Evolutionary conservation across 2,329 filamentous ascomycete species (phyloP), one percentile per base, ranked within the genome.

Genomic region (Stagonosporopsis vannaccii): DNA sequence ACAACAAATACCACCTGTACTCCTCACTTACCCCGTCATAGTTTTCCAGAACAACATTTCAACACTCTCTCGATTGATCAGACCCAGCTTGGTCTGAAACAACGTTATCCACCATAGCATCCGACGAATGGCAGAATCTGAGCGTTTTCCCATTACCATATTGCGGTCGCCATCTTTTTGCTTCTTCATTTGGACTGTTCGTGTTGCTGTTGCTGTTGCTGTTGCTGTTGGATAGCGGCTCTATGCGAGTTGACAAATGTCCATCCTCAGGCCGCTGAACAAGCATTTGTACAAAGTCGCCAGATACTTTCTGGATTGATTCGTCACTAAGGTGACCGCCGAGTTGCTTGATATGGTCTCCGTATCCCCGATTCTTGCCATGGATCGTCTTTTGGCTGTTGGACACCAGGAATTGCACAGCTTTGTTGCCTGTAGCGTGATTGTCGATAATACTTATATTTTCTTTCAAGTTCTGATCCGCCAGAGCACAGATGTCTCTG

Each of bases 361-460:
- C 50, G 37, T 54, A 33, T 35, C 50, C 54, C 36, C 54, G 45
- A 25, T 60, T 60, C 22, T 58, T 53, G 23, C 58, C 50, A 39
- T 60, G 43, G 17, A 57, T 58, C 28, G 54, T 60, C 49, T 58
- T 57, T 15, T 51, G 44, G 17, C 50, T 46, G 37, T 33, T 58
- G 17, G 50, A 58, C 17, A 52, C 57, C 32, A 59, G 30, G 23
- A 55, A 56, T 39, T 59, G 51, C 23, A 59, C 46, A 17, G 57
- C 32, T 19, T 59, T 37, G n/a, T 59, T 20, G 23, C 57, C 57
- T 30, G 39, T 47, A 48, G 57, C 51, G 23, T 56, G 46, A 32
- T 59, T 59, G 33, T 59, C 46, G 30, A 59, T 59, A 22, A 59
- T 19, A 44, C 56, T 58, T 46, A 51, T 35, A 33, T 55, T 51